Base-by-base conservation (phyloP, 2,329 filamentous ascomycete species). In the Colletotrichum australisinense region DNA sequence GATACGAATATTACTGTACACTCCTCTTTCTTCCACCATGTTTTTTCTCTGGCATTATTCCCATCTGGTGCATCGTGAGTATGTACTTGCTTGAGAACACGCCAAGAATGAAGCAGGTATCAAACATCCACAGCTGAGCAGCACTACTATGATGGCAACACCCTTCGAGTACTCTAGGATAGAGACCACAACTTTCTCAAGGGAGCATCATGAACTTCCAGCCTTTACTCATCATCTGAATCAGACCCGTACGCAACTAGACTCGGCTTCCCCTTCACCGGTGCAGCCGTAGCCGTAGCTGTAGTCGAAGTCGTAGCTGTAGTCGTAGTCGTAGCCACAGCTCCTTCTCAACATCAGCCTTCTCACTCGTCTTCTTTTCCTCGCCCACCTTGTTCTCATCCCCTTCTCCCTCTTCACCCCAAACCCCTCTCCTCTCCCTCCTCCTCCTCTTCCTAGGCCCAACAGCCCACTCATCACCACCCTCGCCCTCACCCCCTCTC, bases 181-280 rank as follows among this genome's bases (percentile, higher is more conserved):
- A 3, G 24, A 26, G 24, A 26, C 24, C 24, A 26, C 24, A 26
- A 2, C 3, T 26, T 26, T 3, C 24, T 26, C n/a, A n/a, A n/a
- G n/a, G n/a, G n/a, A 26, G 24, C 24, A 26, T 26, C 2, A 26
- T 26, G 24, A 26, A 26, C 24, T 26, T 26, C 24, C 24, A 26
- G 2, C 24, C 24, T 26, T 26, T 26, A 26, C 7, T 75, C 73
- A 26, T 88, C 86, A 56, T 88, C 86, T 22, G 85, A 84, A 58
- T 90, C 89, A 1, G 89, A 91, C 5, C 86, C 89, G 75, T 91
- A 92, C 70, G 84, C 85, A 14, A 91, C 89, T 52, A 91, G 78
- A 0, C 84, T 84, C 58, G 85, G 64, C 8, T 80, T 78, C 3
- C 81, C 74, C 69, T 81, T 83, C 3, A 49, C 19, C 42, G 42